Conservation (phyloP, 306 rosid species). For the Prunus mume region DNA sequence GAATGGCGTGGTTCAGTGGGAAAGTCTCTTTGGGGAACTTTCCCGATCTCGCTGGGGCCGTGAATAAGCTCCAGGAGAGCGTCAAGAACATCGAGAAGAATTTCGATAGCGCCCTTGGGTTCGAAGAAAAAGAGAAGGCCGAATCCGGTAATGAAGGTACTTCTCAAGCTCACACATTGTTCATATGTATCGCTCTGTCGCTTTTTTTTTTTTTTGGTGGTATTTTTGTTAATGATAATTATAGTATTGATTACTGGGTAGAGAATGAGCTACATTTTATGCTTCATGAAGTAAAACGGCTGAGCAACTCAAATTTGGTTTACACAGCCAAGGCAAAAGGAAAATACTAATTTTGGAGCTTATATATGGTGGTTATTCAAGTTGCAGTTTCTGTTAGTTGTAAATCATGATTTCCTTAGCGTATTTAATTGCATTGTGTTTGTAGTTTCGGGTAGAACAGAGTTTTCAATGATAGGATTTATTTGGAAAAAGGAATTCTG, state of each 20-base stretch:
- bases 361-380: neutral
- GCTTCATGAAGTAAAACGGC: neutral
- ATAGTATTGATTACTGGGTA: neutral
- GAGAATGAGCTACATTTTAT: neutral
- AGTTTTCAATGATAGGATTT: neutral
- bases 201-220: neutral
- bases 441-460: neutral
- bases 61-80: conserved; percentile 98
- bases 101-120: conserved; percentile 89
- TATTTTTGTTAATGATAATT: conserved; percentile 7
- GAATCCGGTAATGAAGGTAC: conserved; percentile 86
- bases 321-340: neutral
- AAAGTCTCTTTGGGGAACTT: conserved; percentile 82
- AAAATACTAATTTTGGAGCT: neutral
- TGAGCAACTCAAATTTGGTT: neutral
- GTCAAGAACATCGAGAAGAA: conserved; percentile 97
- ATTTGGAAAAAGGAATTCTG: neutral
- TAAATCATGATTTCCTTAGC: neutral
- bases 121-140: conserved; percentile 62
- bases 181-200: conserved; percentile 11
- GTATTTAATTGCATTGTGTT: neutral
- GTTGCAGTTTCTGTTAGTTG: neutral
- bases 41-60: conserved; percentile 97
- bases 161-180: conserved; percentile 17
- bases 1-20: conserved; percentile 96